Conservation (phyloP, 129 eudicot species). For the Helianthus tuberosus region DNA sequence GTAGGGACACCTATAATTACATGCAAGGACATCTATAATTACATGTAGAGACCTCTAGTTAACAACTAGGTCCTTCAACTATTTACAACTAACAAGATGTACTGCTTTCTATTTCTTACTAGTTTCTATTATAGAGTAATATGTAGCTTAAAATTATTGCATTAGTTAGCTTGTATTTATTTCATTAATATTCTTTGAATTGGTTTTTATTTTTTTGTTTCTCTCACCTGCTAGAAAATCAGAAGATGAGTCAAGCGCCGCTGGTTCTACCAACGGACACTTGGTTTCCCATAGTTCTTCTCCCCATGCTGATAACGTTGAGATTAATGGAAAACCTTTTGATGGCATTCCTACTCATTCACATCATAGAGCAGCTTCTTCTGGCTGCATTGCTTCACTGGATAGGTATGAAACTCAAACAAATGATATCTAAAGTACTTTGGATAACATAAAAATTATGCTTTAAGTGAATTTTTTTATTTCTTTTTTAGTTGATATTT, state of each 20-base stretch:
- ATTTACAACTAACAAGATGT: too few relatives aligned
- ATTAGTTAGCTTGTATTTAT: slow-evolving; percentile 11
- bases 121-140: slow-evolving; percentile 4
- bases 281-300: slow-evolving; percentile 43
- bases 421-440: slow-evolving; percentile 12
- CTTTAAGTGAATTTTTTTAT: not conserved
- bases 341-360: slow-evolving; percentile 37
- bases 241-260: slow-evolving; percentile 55
- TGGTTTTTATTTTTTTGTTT: slow-evolving; percentile 2
- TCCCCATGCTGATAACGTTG: slow-evolving; percentile 47
- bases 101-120: not conserved
- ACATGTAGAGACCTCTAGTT: too few relatives aligned
- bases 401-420: slow-evolving; percentile 34
- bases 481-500: not conserved
- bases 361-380: slow-evolving; percentile 53
- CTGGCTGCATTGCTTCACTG: slow-evolving; percentile 32
- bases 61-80: too few relatives aligned
- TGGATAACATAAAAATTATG: not conserved
- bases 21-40: too few relatives aligned
- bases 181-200: not conserved
- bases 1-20: too few relatives aligned
- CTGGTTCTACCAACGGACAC: slow-evolving; percentile 52
- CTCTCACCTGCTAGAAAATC: slow-evolving; percentile 44
- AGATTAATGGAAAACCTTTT: slow-evolving; percentile 37
- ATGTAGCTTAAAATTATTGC: slow-evolving; percentile 10